These are phyloP conservation scores for Closterium sp. DNA, from an alignment of 139 green algal species.

Conservation along the genomic window DNA sequence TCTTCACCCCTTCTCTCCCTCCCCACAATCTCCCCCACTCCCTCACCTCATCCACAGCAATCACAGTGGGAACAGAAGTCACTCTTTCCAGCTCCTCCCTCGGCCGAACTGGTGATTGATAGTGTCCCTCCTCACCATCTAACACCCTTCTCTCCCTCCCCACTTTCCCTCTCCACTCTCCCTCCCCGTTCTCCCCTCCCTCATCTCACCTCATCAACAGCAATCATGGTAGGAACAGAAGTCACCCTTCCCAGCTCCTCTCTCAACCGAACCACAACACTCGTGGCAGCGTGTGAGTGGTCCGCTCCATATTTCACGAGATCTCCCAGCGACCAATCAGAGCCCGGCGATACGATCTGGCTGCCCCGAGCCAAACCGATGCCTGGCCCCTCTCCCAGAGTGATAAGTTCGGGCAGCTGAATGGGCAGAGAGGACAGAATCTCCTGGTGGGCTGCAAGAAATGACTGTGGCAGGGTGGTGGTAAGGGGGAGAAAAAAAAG, in stretches of 20 bases:
- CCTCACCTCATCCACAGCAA: neutral
- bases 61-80: slow-evolving; percentile 4
- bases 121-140: neutral
- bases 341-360: neutral
- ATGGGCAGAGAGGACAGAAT: slow-evolving; percentile 26
- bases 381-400: slow-evolving; percentile 30
- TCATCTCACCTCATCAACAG: slow-evolving; percentile 39
- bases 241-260: slow-evolving; percentile 27
- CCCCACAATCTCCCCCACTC: neutral
- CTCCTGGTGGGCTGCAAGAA: slow-evolving; percentile 35
- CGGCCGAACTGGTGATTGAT: no score
- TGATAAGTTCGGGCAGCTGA: slow-evolving; percentile 10
- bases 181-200: neutral
- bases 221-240: slow-evolving; percentile 35
- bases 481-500: neutral
- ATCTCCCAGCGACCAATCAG: slow-evolving; percentile 7
- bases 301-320: slow-evolving; percentile 13
- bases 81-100: neutral
- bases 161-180: neutral
- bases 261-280: slow-evolving; percentile 25
- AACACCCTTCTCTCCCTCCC: neutral
- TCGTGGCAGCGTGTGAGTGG: slow-evolving; percentile 18
- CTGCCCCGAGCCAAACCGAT: slow-evolving; percentile 15
- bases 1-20: neutral
- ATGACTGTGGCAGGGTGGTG: slow-evolving; percentile 8